Evolutionary conservation across 306 rosid genomes (phyloP).

Genomic region (Glycine latifolia): DNA sequence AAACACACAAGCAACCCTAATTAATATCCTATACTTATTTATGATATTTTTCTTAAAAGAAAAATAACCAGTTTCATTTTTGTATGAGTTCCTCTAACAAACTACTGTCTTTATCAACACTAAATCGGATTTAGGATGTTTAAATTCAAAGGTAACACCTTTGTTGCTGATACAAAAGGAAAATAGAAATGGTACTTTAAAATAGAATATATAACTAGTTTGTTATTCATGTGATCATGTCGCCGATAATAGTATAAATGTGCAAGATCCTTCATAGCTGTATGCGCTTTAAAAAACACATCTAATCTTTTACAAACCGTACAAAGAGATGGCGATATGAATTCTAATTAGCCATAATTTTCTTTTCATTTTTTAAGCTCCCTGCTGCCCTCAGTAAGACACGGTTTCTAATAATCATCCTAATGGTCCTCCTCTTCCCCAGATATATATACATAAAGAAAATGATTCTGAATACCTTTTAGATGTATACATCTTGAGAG

Average conservation of each 20-base stretch:
- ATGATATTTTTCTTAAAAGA: neutral
- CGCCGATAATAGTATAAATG: neutral
- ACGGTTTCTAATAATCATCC: too few species aligned
- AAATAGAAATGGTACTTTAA: neutral
- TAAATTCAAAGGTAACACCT: neutral
- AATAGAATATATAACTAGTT: neutral
- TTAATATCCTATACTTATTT: neutral
- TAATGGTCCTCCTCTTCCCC: too few species aligned
- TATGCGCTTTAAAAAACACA: neutral
- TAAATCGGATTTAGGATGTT: neutral
- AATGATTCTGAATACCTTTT: too few species aligned
- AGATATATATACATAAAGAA: too few species aligned
- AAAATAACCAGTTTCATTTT: neutral
- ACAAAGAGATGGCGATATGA: neutral
- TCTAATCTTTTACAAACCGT: neutral
- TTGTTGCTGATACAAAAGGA: neutral
- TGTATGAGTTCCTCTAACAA: neutral
- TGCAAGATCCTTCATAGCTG: neutral
- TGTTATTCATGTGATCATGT: neutral
- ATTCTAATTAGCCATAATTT: too few species aligned
- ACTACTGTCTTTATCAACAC: neutral
- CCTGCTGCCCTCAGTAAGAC: too few species aligned
- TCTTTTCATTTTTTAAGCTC: too few species aligned
- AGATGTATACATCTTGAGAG: too few species aligned
- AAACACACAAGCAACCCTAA: neutral